phyloP scores from a whole-genome alignment of 176 grass and related monocot species.

The Phyllostachys edulis region DNA sequence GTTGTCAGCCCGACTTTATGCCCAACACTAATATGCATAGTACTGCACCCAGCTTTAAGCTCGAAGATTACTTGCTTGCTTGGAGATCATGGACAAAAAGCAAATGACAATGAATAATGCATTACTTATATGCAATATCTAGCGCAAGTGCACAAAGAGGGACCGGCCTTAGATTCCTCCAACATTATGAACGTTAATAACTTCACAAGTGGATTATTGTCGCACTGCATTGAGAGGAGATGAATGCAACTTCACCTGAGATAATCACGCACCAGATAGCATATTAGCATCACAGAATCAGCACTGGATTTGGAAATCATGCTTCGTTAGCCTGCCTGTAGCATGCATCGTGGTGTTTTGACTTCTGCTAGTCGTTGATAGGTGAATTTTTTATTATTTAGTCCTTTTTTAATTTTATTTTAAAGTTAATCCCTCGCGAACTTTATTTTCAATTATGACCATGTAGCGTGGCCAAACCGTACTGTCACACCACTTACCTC shows the following conservation, averaged over 20 bases:
- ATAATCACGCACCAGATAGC: slow-evolving; percentile 46
- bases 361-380: neutral
- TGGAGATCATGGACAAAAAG: slow-evolving; percentile 42
- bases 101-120: slow-evolving; percentile 42
- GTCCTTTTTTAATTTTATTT: too few relatives aligned
- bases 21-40: slow-evolving; percentile 31
- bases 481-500: too few relatives aligned
- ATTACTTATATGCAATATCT: slow-evolving; percentile 29
- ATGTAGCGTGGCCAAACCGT: too few relatives aligned
- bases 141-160: slow-evolving; percentile 21
- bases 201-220: slow-evolving; percentile 41
- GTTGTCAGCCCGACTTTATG: slow-evolving; percentile 46
- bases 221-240: neutral
- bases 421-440: too few relatives aligned
- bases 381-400: too few relatives aligned
- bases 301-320: slow-evolving; percentile 11
- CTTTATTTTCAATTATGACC: too few relatives aligned
- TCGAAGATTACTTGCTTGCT: slow-evolving; percentile 14
- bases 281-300: slow-evolving; percentile 35
- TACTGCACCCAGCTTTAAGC: slow-evolving; percentile 25
- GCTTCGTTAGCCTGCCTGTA: neutral
- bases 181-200: slow-evolving; percentile 36
- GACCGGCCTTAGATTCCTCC: slow-evolving; percentile 21
- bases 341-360: neutral
- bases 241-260: slow-evolving; percentile 17